phyloP scores from a whole-genome alignment of 139 green algal genomes.

The Chlorella sp. region DNA sequence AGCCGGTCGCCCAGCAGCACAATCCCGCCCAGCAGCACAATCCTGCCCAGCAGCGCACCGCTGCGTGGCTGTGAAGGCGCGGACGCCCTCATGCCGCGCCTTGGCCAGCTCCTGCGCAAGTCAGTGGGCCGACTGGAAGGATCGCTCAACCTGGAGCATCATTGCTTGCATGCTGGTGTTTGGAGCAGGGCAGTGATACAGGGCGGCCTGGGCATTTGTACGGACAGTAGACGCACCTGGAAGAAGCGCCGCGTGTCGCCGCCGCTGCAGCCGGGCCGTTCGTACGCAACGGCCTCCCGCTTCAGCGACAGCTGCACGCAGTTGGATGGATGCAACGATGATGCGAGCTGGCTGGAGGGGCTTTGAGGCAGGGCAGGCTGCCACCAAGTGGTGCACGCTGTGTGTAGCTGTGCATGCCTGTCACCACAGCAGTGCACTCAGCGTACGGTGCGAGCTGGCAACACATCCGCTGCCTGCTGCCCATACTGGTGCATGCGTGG shows the following conservation, averaged over 20 bases:
- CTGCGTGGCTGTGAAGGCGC: conserved; percentile 8
- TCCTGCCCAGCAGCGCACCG: not conserved
- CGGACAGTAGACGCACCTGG: no score
- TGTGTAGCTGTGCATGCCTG: not conserved
- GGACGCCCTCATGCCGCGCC: not conserved
- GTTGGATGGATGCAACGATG: not conserved
- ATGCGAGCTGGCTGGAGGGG: not conserved
- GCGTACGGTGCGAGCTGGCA: no score
- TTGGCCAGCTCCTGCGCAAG: not conserved
- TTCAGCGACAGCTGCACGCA: conserved; percentile 19
- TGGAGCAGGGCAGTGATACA: no score
- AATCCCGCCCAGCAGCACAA: not conserved
- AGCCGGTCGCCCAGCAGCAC: not conserved
- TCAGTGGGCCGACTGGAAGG: no score
- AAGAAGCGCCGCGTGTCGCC: not conserved
- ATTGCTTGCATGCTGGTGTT: no score
- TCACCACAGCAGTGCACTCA: not conserved
- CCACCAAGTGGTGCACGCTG: not conserved
- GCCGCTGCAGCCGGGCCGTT: not conserved
- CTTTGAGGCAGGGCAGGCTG: not conserved
- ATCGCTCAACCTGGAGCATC: no score
- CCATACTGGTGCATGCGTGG: no score
- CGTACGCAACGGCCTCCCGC: not conserved
- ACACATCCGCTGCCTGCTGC: no score
- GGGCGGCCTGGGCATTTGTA: no score